Percentiles rank a stretch among this genome's conserved stretches.
Evolutionary conservation across 441 rosid species (phyloP).

Genomic region (Gossypium gossypioides): DNA sequence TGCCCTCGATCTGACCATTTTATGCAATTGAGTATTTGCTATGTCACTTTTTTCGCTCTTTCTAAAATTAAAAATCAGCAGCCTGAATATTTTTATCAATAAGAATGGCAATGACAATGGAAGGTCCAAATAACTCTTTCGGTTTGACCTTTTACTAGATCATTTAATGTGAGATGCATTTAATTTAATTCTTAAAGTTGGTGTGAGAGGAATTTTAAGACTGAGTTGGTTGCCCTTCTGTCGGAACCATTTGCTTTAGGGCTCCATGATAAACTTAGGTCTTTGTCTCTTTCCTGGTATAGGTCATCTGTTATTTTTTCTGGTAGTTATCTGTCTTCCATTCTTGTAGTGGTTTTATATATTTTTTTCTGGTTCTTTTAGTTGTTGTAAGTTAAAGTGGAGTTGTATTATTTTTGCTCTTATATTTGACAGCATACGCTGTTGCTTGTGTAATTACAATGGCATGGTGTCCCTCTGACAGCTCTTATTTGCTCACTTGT

Average conservation of each 20-base stretch:
- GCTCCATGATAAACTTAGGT: not conserved
- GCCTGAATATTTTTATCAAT: too few species aligned
- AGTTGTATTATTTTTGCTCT: conserved; percentile 5
- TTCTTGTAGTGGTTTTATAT: conserved; percentile 2
- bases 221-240: not conserved
- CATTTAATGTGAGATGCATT: not conserved
- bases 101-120: not conserved
- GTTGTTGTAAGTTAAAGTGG: not conserved
- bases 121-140: not conserved
- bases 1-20: not conserved
- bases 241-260: not conserved
- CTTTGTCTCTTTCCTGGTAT: not conserved
- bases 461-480: conserved; percentile 97
- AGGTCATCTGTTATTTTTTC: not conserved
- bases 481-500: conserved; percentile 93
- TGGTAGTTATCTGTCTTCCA: not conserved
- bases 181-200: not conserved
- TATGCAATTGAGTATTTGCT: not conserved
- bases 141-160: not conserved
- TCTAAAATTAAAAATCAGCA: too few species aligned
- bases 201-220: not conserved
- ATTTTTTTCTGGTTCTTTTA: conserved; percentile 4
- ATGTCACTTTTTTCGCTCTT: not conserved
- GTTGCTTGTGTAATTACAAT: conserved; percentile 87
- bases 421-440: conserved; percentile 10